Conservation (phyloP, 495 filamentous ascomycete species). For the Hypoxylon trugodes region DNA sequence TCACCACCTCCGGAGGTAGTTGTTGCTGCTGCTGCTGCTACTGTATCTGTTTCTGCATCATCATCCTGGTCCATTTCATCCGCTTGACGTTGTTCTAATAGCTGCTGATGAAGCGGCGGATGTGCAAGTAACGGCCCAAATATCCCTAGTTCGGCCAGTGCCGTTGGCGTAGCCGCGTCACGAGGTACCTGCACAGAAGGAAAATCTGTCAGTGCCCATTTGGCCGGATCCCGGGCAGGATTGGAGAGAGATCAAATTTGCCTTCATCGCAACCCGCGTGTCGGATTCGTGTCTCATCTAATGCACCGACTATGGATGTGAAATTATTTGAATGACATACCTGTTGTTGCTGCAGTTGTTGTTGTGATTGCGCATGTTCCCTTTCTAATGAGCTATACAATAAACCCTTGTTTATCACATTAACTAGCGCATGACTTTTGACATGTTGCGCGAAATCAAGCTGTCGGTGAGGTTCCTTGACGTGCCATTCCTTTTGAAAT, state of each 20-base stretch:
- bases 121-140: constrained; percentile 58
- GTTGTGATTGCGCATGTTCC: constrained; percentile 64
- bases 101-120: constrained; percentile 43
- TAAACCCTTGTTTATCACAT: constrained; percentile 79
- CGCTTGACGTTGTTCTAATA: constrained; percentile 38
- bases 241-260: constrained; percentile 41
- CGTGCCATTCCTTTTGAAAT: constrained; percentile 82
- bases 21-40: constrained; percentile 7
- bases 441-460: constrained; percentile 81
- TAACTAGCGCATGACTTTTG: constrained; percentile 76
- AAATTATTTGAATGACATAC: constrained; percentile 63
- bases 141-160: constrained; percentile 57
- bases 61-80: constrained; percentile 48
- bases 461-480: constrained; percentile 71
- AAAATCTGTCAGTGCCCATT: constrained; percentile 53
- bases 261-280: constrained; percentile 36
- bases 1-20: constrained; percentile 45
- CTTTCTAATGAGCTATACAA: constrained; percentile 71
- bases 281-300: constrained; percentile 32
- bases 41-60: constrained; percentile 44
- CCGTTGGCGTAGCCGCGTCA: constrained; percentile 49
- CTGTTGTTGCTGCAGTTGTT: constrained; percentile 65
- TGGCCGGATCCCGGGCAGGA: constrained; percentile 38
- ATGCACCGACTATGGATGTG: no score
- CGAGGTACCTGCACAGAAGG: constrained; percentile 52